Conservation (phyloP, 202 grass and related monocot species). For the Cymbopogon flexuosus region DNA sequence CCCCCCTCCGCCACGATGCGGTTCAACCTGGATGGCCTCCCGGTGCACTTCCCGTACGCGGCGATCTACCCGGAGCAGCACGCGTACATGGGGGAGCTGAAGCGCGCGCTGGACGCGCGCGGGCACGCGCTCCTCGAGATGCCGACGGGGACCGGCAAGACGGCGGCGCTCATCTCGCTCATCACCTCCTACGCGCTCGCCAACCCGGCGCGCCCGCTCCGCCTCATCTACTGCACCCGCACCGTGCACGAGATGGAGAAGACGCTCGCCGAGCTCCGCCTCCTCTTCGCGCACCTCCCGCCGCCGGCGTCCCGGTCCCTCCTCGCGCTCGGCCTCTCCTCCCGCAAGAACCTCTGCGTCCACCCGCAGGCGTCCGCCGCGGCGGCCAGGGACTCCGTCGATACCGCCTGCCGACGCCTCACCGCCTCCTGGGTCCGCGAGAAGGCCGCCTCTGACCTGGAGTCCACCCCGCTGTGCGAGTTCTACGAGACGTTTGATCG, state of each 20-base stretch:
- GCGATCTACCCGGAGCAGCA: slow-evolving; percentile 96
- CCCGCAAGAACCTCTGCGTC: slow-evolving; percentile 90
- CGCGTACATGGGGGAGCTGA: slow-evolving; percentile 92
- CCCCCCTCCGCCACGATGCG: slow-evolving; percentile 24
- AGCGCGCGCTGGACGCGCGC: slow-evolving; percentile 80
- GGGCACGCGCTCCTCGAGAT: slow-evolving; percentile 94
- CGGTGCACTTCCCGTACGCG: slow-evolving; percentile 88
- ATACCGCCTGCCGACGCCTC: slow-evolving; percentile 77
- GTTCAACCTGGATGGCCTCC: slow-evolving; percentile 65
- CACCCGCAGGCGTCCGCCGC: slow-evolving; percentile 64
- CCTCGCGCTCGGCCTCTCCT: slow-evolving; percentile 87
- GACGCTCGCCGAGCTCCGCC: slow-evolving; percentile 80
- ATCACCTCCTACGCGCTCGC: slow-evolving; percentile 74
- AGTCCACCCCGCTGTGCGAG: slow-evolving; percentile 46
- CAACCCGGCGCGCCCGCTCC: slow-evolving; percentile 48
- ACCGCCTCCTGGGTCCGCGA: slow-evolving; percentile 80
- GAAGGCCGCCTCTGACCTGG: slow-evolving; percentile 49
- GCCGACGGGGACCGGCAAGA: slow-evolving; percentile 95
- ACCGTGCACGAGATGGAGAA: slow-evolving; percentile 99
- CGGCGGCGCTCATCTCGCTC: slow-evolving; percentile 75
- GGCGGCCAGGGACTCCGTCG: slow-evolving; percentile 68
- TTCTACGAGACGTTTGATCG: slow-evolving; percentile 79
- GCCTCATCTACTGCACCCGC: slow-evolving; percentile 93
- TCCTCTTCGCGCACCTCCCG: slow-evolving; percentile 67
- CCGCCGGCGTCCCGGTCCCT: slow-evolving; percentile 35